These are phyloP conservation scores for Voacanga thouarsii DNA, from an alignment of 257 asterid genomes.

Conservation along the genomic window DNA sequence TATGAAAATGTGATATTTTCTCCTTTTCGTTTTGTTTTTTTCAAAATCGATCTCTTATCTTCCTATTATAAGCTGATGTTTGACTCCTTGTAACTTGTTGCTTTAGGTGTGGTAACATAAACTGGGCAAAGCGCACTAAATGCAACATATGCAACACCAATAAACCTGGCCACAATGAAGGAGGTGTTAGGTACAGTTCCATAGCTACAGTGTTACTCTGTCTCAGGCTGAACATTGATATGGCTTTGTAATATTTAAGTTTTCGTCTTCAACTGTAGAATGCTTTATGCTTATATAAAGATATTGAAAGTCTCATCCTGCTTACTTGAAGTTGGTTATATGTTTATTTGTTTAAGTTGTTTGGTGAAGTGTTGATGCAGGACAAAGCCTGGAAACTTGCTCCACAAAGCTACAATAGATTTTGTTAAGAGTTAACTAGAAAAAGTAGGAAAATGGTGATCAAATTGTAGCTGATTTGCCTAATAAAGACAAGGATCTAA, in stretches of 20 bases:
- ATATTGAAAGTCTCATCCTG: not conserved
- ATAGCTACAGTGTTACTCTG: conserved; percentile 1
- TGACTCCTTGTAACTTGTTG: conserved; percentile 12
- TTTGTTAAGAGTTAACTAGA: not conserved
- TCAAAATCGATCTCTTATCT: not conserved
- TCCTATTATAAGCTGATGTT: not conserved
- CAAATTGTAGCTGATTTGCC: not conserved
- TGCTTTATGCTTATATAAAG: not conserved
- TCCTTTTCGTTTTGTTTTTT: not conserved
- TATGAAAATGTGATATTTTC: not conserved
- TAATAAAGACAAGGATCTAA: not conserved
- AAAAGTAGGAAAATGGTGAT: not conserved
- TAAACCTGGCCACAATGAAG: conserved; percentile 93
- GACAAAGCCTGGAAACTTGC: not conserved
- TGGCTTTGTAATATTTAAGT: not conserved
- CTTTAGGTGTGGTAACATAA: conserved; percentile 93
- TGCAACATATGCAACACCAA: conserved; percentile 99
- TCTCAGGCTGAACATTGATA: not conserved
- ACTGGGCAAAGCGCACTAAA: conserved; percentile 96
- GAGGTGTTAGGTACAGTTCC: conserved; percentile 80
- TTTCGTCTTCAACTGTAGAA: not conserved
- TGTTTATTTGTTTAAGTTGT: not conserved
- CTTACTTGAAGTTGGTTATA: not conserved
- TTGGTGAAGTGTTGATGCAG: not conserved
- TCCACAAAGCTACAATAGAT: not conserved